Percentiles rank a stretch among this genome's conserved stretches.
phyloP scores from a whole-genome alignment of 148 eudicot genomes.

The Silene latifolia region DNA sequence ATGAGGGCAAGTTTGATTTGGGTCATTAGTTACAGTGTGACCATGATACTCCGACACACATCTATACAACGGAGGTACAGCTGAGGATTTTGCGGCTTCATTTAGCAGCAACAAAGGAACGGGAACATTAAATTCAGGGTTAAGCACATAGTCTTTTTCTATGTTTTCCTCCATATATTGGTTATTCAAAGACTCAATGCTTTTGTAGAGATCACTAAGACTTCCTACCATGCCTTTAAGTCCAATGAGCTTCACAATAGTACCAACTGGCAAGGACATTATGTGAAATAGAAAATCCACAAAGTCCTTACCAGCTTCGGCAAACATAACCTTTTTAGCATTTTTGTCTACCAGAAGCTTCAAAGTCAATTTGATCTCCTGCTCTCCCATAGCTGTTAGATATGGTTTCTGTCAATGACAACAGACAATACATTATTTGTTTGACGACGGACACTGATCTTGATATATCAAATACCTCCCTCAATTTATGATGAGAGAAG shows the following conservation, averaged over 20 bases:
- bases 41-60: not conserved
- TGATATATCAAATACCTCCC: no score
- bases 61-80: not conserved
- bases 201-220: slow-evolving; percentile 16
- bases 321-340: slow-evolving; percentile 25
- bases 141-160: slow-evolving; percentile 10
- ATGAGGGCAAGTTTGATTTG: not conserved
- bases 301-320: slow-evolving; percentile 33
- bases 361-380: not conserved
- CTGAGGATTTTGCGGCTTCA: not conserved
- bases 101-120: slow-evolving; percentile 15
- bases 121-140: not conserved
- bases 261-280: slow-evolving; percentile 26
- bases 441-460: no score
- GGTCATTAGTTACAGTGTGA: not conserved
- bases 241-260: slow-evolving; percentile 20
- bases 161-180: slow-evolving; percentile 6
- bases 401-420: not conserved
- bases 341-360: slow-evolving; percentile 30
- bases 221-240: slow-evolving; percentile 17
- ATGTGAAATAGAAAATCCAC: slow-evolving; percentile 36
- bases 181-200: slow-evolving; percentile 9
- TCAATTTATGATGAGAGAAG: no score
- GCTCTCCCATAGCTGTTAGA: not conserved
- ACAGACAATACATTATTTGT: not conserved